Conservation (phyloP, 768 basidiomycete species). For the Lactarius tabidus region DNA sequence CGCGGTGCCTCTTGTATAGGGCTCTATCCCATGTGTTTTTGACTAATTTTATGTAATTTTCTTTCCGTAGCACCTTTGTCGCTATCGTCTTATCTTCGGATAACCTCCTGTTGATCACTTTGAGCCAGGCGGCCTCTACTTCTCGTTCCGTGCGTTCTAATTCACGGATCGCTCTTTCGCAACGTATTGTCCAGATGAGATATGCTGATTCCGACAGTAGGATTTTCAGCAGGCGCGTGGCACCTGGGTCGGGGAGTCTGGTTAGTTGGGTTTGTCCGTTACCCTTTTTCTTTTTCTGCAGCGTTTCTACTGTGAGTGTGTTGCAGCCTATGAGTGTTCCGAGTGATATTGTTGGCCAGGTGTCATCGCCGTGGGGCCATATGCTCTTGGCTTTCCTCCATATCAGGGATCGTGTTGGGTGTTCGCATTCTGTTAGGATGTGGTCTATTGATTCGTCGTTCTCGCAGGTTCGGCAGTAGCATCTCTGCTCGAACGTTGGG, state of each 20-base stretch:
- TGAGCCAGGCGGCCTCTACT: neutral
- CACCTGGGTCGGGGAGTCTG: no score
- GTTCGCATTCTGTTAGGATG: conserved; percentile 23
- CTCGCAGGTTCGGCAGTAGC: neutral
- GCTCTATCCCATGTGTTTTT: neutral
- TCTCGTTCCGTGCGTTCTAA: neutral
- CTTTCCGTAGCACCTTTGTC: neutral
- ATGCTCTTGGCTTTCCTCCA: rapidly evolving
- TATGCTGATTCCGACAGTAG: no score
- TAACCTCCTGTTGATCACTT: neutral
- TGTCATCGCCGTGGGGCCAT: neutral
- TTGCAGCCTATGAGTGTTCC: conserved; percentile 16
- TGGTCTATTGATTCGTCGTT: conserved; percentile 25
- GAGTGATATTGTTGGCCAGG: neutral
- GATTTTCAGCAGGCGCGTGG: no score
- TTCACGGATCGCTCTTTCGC: neutral
- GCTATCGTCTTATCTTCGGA: neutral
- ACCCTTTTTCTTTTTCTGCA: no score
- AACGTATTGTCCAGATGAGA: no score
- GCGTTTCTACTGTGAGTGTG: neutral
- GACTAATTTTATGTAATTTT: neutral
- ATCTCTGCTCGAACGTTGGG: neutral
- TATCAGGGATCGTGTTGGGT: neutral
- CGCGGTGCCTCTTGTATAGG: no score
- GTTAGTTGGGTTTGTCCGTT: neutral